Evolutionary conservation across 2,329 filamentous ascomycete species (phyloP).

Genomic region (Cyphellophora attinorum): DNA sequence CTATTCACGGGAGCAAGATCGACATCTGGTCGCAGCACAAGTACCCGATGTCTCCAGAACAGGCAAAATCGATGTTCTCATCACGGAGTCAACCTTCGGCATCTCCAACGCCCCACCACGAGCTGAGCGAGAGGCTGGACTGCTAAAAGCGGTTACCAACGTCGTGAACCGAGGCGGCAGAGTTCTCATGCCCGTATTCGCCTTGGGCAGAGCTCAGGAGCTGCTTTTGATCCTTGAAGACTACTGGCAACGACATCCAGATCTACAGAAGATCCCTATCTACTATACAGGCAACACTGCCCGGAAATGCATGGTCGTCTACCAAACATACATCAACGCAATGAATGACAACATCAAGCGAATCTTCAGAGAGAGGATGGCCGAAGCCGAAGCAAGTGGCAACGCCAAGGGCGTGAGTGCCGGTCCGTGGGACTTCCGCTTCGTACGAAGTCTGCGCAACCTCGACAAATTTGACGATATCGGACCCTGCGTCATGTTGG

Average conservation of each 20-base stretch:
- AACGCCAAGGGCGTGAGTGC: constrained; percentile 57
- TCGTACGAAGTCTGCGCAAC: constrained; percentile 82
- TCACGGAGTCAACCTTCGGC: constrained; percentile 95
- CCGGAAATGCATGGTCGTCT: constrained; percentile 95
- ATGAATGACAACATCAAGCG: constrained; percentile 99
- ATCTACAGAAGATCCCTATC: constrained; percentile 84
- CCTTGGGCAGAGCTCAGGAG: constrained; percentile 86
- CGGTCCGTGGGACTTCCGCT: constrained; percentile 94
- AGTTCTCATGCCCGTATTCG: constrained; percentile 90
- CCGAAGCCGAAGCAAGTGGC: constrained; percentile 73
- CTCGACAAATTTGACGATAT: constrained; percentile 94
- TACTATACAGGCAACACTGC: constrained; percentile 96
- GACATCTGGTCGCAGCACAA: constrained; percentile 87
- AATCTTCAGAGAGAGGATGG: constrained; percentile 86
- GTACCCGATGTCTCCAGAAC: constrained; percentile 64
- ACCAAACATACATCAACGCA: constrained; percentile 93
- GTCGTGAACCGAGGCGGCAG: constrained; percentile 86
- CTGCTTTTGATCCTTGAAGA: constrained; percentile 90
- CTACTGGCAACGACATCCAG: constrained; percentile 84
- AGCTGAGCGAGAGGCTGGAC: constrained; percentile 77
- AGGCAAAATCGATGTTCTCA: constrained; percentile 81
- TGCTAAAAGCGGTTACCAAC: constrained; percentile 91
- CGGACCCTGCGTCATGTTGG: constrained; percentile 92
- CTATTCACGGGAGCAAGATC: constrained; percentile 90
- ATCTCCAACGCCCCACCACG: constrained; percentile 89